Base-by-base conservation (phyloP, 2,329 filamentous ascomycete species). In the Colletotrichum eremochloae region DNA sequence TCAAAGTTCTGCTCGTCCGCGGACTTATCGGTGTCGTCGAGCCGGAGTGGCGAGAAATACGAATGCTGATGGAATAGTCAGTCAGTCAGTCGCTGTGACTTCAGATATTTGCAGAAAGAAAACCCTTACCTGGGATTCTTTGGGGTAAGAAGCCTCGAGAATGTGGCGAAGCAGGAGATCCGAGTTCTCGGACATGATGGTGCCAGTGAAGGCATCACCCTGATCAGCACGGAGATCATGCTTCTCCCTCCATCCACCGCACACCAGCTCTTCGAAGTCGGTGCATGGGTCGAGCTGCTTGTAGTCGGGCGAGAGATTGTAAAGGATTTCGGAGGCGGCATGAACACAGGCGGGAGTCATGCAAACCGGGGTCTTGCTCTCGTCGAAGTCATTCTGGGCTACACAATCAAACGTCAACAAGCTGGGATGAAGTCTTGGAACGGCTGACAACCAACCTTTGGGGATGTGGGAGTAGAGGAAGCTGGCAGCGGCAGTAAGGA, bases 191-290 rank as follows among this genome's bases (percentile, higher is more conserved):
- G 82, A 82, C 88, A 93, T 90, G 72, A 89, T 84, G 2, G 86
- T 89, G 33, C 87, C 86, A 2, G 90, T 88, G 72, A 90, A 92
- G 44, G 86, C 86, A 75, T 87, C 86, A 44, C 88, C 86, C 74
- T 91, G 88, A 76, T 93, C 92, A 4, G 89, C 82, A 3, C 91
- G 87, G 70, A 93, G 86, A 76, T 93, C 91, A 80, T 93, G 88
- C 12, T 83, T 85, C 31, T 89, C 84, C 64, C 87, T 84, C 88
- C 91, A 94, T 14, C 91, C 91, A 67, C 90, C 91, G 76, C 92
- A 93, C 29, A 90, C 90, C 68, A 90, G 86, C 78, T 90, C 84
- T 72, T 93, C 90, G 72, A 94, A 94, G 76, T 93, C 81, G n/a
- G 84, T 87, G 76, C 92, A 94, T 1, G 92, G 88, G 77, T 94